A percentile compares a stretch with the other conserved stretches of the same genome.
phyloP scores from a whole-genome alignment of 805 yeast species.

The Myxozyma neglecta region DNA sequence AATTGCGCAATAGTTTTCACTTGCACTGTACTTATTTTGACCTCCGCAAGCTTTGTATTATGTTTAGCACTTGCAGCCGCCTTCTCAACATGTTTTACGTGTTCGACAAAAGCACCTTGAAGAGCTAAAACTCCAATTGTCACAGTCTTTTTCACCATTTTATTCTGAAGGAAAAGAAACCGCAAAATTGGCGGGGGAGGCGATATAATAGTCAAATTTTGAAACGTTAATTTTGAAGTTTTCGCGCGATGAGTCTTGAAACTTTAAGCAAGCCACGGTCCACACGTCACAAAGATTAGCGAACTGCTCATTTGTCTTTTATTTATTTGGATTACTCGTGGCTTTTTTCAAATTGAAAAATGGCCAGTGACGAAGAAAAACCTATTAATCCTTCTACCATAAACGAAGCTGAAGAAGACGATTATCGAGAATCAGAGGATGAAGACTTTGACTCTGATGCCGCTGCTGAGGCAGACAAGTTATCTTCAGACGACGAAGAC shows the following conservation, averaged over 20 bases:
- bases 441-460: slow-evolving; percentile 33
- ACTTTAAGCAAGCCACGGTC: neutral
- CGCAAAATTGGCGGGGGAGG: neutral
- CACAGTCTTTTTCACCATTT: slow-evolving; percentile 4
- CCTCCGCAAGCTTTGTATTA: slow-evolving; percentile 24
- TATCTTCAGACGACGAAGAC: slow-evolving; percentile 15
- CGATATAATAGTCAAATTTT: neutral
- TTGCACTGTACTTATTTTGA: slow-evolving; percentile 43
- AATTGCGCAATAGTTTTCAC: slow-evolving; percentile 58
- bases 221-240: neutral
- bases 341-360: neutral
- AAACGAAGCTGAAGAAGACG: slow-evolving; percentile 24
- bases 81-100: slow-evolving; percentile 51
- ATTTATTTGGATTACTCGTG: neutral
- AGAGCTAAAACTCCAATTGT: slow-evolving; percentile 70
- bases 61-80: slow-evolving; percentile 34
- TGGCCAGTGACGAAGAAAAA: neutral
- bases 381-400: neutral
- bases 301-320: neutral
- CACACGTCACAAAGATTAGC: neutral
- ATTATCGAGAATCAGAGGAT: slow-evolving; percentile 35
- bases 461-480: slow-evolving; percentile 1
- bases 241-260: neutral
- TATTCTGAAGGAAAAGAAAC: neutral
- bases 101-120: slow-evolving; percentile 79